phyloP scores from a whole-genome alignment of 2,329 filamentous ascomycete species.

The Allantophomopsis cytisporea region DNA sequence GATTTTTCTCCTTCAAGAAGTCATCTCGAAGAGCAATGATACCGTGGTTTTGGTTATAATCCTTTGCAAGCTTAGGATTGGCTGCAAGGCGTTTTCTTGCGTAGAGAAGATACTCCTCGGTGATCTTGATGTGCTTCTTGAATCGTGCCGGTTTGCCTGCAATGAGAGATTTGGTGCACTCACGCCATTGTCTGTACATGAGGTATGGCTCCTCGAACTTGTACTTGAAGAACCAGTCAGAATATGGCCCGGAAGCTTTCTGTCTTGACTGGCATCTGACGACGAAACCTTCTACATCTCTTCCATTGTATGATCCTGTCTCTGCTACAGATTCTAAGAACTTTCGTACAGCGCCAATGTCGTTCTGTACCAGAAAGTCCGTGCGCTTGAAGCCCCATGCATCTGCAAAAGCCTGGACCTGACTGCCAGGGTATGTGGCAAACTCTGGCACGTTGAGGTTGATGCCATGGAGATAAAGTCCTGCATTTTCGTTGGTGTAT shows the following conservation, averaged over 20 bases:
- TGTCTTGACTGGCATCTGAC: constrained; percentile 67
- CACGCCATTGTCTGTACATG: constrained; percentile 97
- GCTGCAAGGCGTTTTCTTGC: constrained; percentile 59
- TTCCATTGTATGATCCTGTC: constrained; percentile 78
- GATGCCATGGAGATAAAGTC: constrained; percentile 89
- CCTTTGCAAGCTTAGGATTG: constrained; percentile 52
- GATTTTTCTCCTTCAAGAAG: constrained; percentile 69
- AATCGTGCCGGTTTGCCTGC: constrained; percentile 57
- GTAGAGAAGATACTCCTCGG: constrained; percentile 78
- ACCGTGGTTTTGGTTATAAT: constrained; percentile 80
- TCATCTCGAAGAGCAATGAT: constrained; percentile 86
- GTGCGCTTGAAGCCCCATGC: constrained; percentile 91
- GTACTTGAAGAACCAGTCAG: constrained; percentile 99
- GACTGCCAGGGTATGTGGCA: constrained; percentile 65
- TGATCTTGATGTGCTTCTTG: constrained; percentile 82
- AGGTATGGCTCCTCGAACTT: constrained; percentile 98
- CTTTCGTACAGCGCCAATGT: constrained; percentile 56
- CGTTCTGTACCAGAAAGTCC: constrained; percentile 63
- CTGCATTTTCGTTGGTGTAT: constrained; percentile 70
- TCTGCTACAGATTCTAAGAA: constrained; percentile 81
- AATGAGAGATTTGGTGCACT: constrained; percentile 88
- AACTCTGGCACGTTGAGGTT: constrained; percentile 94
- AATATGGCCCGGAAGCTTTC: constrained; percentile 37
- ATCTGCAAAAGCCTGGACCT: constrained; percentile 84
- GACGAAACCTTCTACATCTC: constrained; percentile 94